These are phyloP conservation scores for Nephelium lappaceum DNA, from an alignment of 345 rosid species.

Conservation along the genomic window DNA sequence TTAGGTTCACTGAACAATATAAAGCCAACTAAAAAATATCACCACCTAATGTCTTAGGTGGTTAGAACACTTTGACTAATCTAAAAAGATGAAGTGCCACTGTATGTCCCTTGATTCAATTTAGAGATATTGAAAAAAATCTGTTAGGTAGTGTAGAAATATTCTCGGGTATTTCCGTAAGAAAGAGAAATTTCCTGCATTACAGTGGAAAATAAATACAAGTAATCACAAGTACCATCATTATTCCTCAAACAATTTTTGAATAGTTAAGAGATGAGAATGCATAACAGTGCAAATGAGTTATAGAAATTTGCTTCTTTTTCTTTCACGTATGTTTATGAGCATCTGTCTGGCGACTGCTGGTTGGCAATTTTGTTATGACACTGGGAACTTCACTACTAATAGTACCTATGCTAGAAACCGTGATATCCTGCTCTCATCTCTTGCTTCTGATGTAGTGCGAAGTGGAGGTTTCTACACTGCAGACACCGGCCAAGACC, in stretches of 20 bases:
- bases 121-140: not conserved
- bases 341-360: not conserved
- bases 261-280: not conserved
- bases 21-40: too few species aligned
- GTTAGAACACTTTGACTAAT: too few species aligned
- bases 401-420: slow-evolving; percentile 26
- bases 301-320: not conserved
- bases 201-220: too few species aligned
- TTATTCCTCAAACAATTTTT: not conserved
- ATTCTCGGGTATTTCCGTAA: too few species aligned
- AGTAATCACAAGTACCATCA: too few species aligned
- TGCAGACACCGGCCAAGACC: slow-evolving; percentile 21
- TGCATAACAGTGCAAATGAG: not conserved
- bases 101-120: not conserved
- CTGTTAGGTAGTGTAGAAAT: too few species aligned
- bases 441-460: slow-evolving; percentile 11
- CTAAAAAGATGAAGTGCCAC: too few species aligned
- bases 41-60: too few species aligned
- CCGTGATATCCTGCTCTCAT: slow-evolving; percentile 22
- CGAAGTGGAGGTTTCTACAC: slow-evolving; percentile 31
- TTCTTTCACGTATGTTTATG: not conserved
- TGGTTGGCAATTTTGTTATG: not conserved
- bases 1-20: too few species aligned
- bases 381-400: slow-evolving; percentile 20
- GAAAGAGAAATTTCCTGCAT: too few species aligned